Base-by-base conservation (phyloP, 2,329 filamentous ascomycete genomes). In the Fusarium virguliforme region DNA sequence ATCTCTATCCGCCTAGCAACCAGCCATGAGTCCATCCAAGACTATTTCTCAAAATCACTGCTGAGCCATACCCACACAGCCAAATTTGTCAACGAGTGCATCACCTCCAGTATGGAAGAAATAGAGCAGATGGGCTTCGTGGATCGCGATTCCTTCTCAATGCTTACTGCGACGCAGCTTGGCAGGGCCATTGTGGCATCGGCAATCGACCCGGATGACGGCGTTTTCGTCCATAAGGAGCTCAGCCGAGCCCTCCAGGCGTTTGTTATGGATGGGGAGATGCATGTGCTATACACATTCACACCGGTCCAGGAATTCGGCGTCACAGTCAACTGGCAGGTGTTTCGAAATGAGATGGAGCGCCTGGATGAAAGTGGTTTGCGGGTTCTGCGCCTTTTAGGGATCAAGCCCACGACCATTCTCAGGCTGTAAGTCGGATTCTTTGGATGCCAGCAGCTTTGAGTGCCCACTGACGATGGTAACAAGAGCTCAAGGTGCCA, bases 241-340 rank as follows among this genome's bases (percentile, higher is more conserved):
- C 83, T 94, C 53, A 85, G 85, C 63, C 87, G 87, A 71, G 91
- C 92, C 0, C 83, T 94, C 3, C 84, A 87, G 66, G 91, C 90
- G 1, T 94, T 95, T 75, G 92, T 94, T 12, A 90, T 95, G 88
- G 92, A 94, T 75, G 90, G 91, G 4, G 92, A 95, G 68, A 91
- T 95, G 89, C 92, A 94, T 74, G 87, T 93, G 12, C 86, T 94
- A 51, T 95, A 94, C 77, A 90, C 89, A 38, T 94, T 94, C 70
- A 94, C 92, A 0, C 92, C 92, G 0, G 86, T 94, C 3, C 89
- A 93, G 53, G 84, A 87, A 53, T 82, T 84, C 28, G 82, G 81
- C 1, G 81, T 85, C 4, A 81, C 84, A 8, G 86, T 94, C 62
- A 91, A 94, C 73, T 94, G 92, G 92, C 87, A 88, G 58, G 86